These are phyloP conservation scores for Orbilia brochopaga DNA, from an alignment of 2,329 filamentous ascomycete genomes.

Conservation along the genomic window DNA sequence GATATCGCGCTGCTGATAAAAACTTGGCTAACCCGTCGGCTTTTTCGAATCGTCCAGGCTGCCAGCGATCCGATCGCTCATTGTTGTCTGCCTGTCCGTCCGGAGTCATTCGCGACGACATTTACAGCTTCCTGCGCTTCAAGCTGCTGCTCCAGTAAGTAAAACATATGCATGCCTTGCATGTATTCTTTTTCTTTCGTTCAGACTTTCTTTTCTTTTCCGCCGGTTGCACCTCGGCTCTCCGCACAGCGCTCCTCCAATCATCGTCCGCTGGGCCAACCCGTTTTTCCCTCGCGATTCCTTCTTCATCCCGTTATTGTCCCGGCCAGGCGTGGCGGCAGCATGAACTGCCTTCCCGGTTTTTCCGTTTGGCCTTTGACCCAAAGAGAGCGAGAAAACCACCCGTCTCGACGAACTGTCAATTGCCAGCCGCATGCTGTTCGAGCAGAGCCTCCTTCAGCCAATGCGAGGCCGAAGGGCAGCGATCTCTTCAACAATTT, in stretches of 20 bases:
- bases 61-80: not conserved
- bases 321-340: conserved; percentile 12
- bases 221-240: not conserved
- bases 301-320: not conserved
- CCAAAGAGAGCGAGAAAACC: no score
- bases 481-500: not conserved
- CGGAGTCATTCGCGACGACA: not conserved
- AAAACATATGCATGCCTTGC: not conserved
- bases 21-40: not conserved
- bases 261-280: not conserved
- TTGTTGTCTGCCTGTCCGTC: not conserved
- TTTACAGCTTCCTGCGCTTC: not conserved
- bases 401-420: no score
- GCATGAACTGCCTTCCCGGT: conserved; percentile 37
- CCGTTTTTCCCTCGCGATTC: not conserved
- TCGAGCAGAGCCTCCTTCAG: no score
- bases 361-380: conserved; percentile 37
- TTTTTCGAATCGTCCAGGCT: not conserved
- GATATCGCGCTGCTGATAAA: not conserved
- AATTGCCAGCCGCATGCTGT: no score
- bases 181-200: not conserved
- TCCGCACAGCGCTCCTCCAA: not conserved
- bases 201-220: not conserved
- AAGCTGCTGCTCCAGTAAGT: conserved; percentile 3
- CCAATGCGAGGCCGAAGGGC: not conserved